Conservation (phyloP, 2,329 filamentous ascomycete species). For the Keithomyces neogunnii region DNA sequence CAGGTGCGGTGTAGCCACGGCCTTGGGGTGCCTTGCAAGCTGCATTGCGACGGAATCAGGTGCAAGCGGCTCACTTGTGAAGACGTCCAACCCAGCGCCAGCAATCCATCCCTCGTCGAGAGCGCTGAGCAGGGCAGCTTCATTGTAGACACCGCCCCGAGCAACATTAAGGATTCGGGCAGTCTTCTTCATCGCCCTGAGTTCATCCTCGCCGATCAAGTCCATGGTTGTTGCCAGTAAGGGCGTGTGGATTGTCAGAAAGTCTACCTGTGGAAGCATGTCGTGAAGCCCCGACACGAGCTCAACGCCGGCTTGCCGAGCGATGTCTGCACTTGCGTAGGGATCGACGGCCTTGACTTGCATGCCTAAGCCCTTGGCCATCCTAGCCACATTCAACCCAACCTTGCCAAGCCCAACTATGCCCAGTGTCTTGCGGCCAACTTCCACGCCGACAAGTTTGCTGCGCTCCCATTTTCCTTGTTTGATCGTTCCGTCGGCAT, state of each 20-base stretch:
- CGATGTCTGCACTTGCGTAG: slow-evolving; percentile 67
- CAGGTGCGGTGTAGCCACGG: slow-evolving; percentile 71
- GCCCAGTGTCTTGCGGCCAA: slow-evolving; percentile 67
- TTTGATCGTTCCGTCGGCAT: slow-evolving; percentile 61
- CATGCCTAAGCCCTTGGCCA: slow-evolving; percentile 72
- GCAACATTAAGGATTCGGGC: slow-evolving; percentile 73
- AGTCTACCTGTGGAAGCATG: slow-evolving; percentile 61
- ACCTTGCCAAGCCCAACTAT: slow-evolving; percentile 80
- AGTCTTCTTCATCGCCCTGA: slow-evolving; percentile 63
- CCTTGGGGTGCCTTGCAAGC: slow-evolving; percentile 60
- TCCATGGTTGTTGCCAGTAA: slow-evolving; percentile 69
- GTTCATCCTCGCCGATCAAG: slow-evolving; percentile 59
- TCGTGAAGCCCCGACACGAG: slow-evolving; percentile 47
- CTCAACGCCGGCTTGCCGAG: slow-evolving; percentile 56
- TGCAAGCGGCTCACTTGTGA: slow-evolving; percentile 62
- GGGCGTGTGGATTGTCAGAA: slow-evolving; percentile 74
- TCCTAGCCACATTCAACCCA: slow-evolving; percentile 70
- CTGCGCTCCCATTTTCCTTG: slow-evolving; percentile 68
- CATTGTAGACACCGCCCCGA: slow-evolving; percentile 72
- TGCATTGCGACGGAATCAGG: slow-evolving; percentile 47
- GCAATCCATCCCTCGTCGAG: slow-evolving; percentile 64
- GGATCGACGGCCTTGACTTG: slow-evolving; percentile 66
- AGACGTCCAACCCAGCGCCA: slow-evolving; percentile 73
- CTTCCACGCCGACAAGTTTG: slow-evolving; percentile 66
- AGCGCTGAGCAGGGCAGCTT: slow-evolving; percentile 61